Percentiles rank a stretch among this genome's conserved stretches.
Evolutionary conservation across 768 basidiomycete genomes (phyloP).

Genomic region (Glaciozyma martinii): DNA sequence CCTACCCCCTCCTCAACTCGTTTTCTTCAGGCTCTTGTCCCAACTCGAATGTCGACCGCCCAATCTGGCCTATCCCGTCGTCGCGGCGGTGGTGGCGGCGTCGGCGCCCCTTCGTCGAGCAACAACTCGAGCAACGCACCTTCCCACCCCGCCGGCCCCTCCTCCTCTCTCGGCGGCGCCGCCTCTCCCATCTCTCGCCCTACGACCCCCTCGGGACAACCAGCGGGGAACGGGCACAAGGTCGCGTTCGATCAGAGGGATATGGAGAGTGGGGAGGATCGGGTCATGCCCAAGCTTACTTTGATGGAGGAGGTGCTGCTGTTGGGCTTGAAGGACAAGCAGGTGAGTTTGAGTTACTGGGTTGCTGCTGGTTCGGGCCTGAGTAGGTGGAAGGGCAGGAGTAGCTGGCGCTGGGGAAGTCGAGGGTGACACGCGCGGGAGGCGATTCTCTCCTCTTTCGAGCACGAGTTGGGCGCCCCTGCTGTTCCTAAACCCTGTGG

Average conservation of each 20-base stretch:
- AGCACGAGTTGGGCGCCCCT: too few relatives aligned
- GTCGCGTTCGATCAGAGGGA: constrained; percentile 90
- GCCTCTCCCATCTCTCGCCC: neutral
- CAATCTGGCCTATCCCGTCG: constrained; percentile 5
- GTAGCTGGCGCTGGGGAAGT: too few relatives aligned
- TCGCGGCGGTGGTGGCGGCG: neutral
- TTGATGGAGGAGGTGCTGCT: constrained; percentile 95
- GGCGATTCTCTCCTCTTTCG: too few relatives aligned
- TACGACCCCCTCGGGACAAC: neutral
- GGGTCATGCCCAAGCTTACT: constrained; percentile 71
- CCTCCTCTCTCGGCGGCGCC: neutral
- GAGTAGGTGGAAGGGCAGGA: neutral
- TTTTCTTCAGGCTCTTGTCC: too few relatives aligned
- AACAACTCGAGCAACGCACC: neutral
- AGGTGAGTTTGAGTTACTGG: constrained; percentile 47
- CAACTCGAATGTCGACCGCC: neutral
- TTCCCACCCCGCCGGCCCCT: neutral
- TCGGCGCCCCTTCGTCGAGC: neutral
- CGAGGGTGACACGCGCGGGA: too few relatives aligned
- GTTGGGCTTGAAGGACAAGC: constrained; percentile 91
- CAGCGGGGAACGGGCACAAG: constrained; percentile 20
- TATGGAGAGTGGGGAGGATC: constrained; percentile 55
- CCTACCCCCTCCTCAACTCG: neutral
- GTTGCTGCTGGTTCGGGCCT: neutral
- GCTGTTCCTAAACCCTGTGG: too few relatives aligned